Conservation (phyloP, 495 filamentous ascomycete species). For the Aspergillus sclerotioniger region DNA sequence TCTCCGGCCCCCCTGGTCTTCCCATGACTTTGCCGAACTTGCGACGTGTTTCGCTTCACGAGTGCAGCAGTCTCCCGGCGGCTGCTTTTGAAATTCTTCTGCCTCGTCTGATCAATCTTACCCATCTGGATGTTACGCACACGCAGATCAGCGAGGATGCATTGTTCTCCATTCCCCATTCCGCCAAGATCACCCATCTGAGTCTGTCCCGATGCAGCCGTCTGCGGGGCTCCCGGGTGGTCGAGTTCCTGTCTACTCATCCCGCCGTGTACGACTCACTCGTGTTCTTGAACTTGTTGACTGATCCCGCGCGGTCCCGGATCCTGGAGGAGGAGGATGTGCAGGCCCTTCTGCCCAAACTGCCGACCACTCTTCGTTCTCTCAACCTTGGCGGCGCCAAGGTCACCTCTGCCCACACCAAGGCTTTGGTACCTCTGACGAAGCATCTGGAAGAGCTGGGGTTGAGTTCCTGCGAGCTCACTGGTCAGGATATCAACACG, state of each 20-base stretch:
- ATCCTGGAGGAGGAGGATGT: constrained; percentile 66
- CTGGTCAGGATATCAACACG: constrained; percentile 60
- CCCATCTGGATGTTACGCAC: constrained; percentile 77
- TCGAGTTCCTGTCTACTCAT: constrained; percentile 71
- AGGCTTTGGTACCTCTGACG: constrained; percentile 64
- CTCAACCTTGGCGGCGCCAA: constrained; percentile 76
- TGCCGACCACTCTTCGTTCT: constrained; percentile 68
- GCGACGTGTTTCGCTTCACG: constrained; percentile 73
- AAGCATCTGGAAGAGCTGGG: constrained; percentile 81
- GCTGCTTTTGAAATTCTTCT: constrained; percentile 68
- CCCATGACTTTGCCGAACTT: constrained; percentile 55
- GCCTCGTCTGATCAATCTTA: constrained; percentile 65
- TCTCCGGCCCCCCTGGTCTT: constrained; percentile 35
- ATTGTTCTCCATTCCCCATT: constrained; percentile 66
- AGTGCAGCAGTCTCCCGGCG: constrained; percentile 73
- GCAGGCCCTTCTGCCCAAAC: constrained; percentile 60
- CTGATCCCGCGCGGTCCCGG: constrained; percentile 71
- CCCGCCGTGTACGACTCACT: constrained; percentile 64
- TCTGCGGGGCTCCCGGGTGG: constrained; percentile 63
- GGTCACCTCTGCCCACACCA: constrained; percentile 63
- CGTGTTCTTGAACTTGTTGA: constrained; percentile 72
- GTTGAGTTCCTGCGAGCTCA: constrained; percentile 64
- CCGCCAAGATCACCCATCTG: constrained; percentile 74
- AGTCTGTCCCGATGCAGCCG: constrained; percentile 75
- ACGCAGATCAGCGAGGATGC: constrained; percentile 75